Conservation (phyloP, 345 rosid species). For the Draba incana region DNA sequence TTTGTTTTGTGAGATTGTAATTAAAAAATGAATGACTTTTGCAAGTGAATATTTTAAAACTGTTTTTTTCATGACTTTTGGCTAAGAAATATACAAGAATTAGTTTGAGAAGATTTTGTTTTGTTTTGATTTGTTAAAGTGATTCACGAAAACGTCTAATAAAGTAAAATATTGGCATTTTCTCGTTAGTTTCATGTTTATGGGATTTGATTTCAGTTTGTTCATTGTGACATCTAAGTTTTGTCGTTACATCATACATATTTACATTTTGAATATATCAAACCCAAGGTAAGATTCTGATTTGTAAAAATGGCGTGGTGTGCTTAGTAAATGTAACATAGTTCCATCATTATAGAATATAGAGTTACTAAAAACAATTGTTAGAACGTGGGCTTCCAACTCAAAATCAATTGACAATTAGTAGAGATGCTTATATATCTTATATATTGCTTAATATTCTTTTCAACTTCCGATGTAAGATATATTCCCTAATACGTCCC, state of each 20-base stretch:
- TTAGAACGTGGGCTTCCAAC: too few species aligned
- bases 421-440: too few species aligned
- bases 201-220: constrained; percentile 2
- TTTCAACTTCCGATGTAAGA: too few species aligned
- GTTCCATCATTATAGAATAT: not conserved
- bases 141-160: constrained; percentile 20
- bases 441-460: too few species aligned
- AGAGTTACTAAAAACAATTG: not conserved
- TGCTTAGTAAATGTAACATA: not conserved
- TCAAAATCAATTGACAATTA: too few species aligned
- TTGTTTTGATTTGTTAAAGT: not conserved
- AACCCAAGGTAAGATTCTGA: not conserved
- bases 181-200: constrained; percentile 24
- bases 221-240: constrained; percentile 12
- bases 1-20: constrained; percentile 31
- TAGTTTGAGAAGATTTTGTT: not conserved
- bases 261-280: not conserved
- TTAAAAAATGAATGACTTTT: constrained; percentile 20
- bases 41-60: constrained; percentile 36
- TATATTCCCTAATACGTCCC: too few species aligned
- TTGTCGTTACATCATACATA: constrained; percentile 20
- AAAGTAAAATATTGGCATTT: constrained; percentile 37
- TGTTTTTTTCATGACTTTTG: not conserved
- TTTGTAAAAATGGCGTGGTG: not conserved
- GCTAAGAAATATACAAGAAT: not conserved